A percentile compares a stretch with the other conserved stretches of the same genome.
phyloP scores from a whole-genome alignment of 2,329 filamentous ascomycete genomes.

The Hypoxylon sp. region DNA sequence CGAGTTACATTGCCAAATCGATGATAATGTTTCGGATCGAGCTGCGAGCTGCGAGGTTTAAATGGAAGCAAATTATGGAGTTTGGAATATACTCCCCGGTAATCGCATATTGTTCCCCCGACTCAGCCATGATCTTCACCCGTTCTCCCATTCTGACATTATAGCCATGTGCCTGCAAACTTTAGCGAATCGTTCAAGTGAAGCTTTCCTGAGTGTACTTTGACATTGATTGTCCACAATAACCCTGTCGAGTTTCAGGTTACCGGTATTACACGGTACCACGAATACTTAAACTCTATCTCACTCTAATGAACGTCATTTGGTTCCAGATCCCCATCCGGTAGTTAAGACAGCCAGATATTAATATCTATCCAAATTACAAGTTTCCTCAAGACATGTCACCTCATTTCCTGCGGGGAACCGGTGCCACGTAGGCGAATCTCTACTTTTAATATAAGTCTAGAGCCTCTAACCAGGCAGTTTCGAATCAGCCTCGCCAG shows the following conservation, averaged over 20 bases:
- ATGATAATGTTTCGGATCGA: conserved; percentile 21
- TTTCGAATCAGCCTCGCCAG: not conserved
- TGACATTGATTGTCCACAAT: too few relatives aligned
- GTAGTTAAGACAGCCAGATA: not conserved
- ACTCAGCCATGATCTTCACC: too few relatives aligned
- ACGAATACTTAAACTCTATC: too few relatives aligned
- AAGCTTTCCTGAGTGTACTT: too few relatives aligned
- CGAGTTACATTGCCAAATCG: conserved; percentile 23
- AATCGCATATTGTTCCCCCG: not conserved
- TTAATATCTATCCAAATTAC: not conserved
- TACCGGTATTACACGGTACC: too few relatives aligned
- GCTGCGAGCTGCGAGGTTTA: not conserved
- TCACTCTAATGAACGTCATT: not conserved
- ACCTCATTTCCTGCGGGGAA: not conserved
- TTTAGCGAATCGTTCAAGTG: too few relatives aligned
- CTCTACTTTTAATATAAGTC: too few relatives aligned
- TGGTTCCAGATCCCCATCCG: not conserved
- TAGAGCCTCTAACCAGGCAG: too few relatives aligned
- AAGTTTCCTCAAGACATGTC: not conserved
- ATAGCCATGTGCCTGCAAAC: too few relatives aligned
- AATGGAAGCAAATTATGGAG: not conserved
- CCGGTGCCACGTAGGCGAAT: too few relatives aligned
- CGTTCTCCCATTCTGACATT: too few relatives aligned
- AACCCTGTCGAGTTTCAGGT: too few relatives aligned
- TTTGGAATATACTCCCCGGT: not conserved